Evolutionary conservation across 768 basidiomycete species (phyloP).

Genomic region (Boletus edulis): DNA sequence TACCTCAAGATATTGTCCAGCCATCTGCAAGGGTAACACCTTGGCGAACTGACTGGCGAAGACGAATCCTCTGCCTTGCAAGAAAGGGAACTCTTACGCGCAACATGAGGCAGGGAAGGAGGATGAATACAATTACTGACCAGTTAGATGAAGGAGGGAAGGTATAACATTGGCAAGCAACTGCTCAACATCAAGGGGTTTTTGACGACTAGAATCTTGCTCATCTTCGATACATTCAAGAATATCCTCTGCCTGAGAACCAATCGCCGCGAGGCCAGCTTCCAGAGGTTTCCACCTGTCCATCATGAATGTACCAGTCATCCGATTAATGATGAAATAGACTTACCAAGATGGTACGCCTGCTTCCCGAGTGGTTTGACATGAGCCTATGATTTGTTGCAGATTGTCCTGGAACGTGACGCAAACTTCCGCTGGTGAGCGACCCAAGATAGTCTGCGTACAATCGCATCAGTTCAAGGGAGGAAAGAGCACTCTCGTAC

Average conservation of each 20-base stretch:
- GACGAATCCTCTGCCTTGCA: constrained; percentile 93
- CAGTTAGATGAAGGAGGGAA: constrained; percentile 63
- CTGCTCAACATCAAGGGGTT: constrained; percentile 73
- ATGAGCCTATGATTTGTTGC: constrained; percentile 53
- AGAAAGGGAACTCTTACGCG: constrained; percentile 74
- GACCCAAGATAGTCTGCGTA: constrained; percentile 56
- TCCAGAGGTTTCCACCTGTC: constrained; percentile 91
- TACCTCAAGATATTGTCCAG: constrained; percentile 84
- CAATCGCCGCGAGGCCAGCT: constrained; percentile 76
- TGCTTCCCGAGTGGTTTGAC: constrained; percentile 51
- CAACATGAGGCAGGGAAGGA: background rate
- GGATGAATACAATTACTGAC: constrained; percentile 41
- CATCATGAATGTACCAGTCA: constrained; percentile 3
- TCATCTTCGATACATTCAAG: constrained; percentile 78
- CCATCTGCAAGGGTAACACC: constrained; percentile 66
- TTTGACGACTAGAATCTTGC: constrained; percentile 54
- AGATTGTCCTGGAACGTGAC: constrained; percentile 52
- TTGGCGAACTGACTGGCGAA: constrained; percentile 89
- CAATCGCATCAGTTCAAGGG: background rate
- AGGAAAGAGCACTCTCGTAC: constrained; percentile 39
- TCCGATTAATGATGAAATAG: background rate
- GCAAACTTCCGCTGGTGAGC: constrained; percentile 48
- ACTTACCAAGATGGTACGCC: constrained; percentile 65
- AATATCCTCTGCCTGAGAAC: constrained; percentile 75
- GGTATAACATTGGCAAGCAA: constrained; percentile 81